A percentile compares a stretch with the other conserved stretches of the same genome.
Conservation (phyloP, 176 grass and related monocot genomes). For the Aegilops longissima region DNA sequence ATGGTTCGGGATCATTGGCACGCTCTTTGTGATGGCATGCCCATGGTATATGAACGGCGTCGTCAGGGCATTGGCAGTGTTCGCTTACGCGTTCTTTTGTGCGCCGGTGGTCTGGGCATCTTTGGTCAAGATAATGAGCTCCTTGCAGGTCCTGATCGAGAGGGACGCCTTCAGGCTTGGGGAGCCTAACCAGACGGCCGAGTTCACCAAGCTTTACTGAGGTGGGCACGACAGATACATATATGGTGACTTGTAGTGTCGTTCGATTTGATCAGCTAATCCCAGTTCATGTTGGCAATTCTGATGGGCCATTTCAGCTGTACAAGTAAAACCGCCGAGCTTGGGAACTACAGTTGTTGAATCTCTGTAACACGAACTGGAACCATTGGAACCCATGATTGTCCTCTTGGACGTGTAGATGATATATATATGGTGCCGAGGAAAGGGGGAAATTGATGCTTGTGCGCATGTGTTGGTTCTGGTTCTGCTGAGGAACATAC, state of each 20-base stretch:
- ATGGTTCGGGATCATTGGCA: slow-evolving; percentile 65
- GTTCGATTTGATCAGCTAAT: slow-evolving; percentile 44
- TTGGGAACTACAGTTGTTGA: slow-evolving; percentile 29
- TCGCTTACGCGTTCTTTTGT: slow-evolving; percentile 67
- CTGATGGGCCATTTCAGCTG: slow-evolving; percentile 47
- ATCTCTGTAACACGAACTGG: slow-evolving; percentile 15
- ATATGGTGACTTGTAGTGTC: background rate
- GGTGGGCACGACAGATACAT: slow-evolving; percentile 21
- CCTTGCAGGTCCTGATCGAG: slow-evolving; percentile 63
- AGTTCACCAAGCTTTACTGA: slow-evolving; percentile 90
- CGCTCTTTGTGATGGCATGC: slow-evolving; percentile 73
- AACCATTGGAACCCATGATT: slow-evolving; percentile 35
- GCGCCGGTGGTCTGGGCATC: slow-evolving; percentile 70
- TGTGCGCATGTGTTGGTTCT: background rate
- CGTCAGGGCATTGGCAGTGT: slow-evolving; percentile 62
- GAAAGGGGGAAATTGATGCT: slow-evolving; percentile 5
- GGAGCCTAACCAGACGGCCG: slow-evolving; percentile 55
- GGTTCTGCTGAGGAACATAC: slow-evolving; percentile 7
- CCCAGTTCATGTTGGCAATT: slow-evolving; percentile 29
- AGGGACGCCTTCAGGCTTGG: slow-evolving; percentile 77
- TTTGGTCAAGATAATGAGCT: slow-evolving; percentile 61
- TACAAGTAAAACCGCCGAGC: slow-evolving; percentile 40
- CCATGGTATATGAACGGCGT: slow-evolving; percentile 86
- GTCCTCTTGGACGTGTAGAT: slow-evolving; percentile 37
- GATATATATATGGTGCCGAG: slow-evolving; percentile 32